These are phyloP conservation scores for Colletotrichum aenigma DNA, from an alignment of 2,329 filamentous ascomycete genomes.

Conservation along the genomic window DNA sequence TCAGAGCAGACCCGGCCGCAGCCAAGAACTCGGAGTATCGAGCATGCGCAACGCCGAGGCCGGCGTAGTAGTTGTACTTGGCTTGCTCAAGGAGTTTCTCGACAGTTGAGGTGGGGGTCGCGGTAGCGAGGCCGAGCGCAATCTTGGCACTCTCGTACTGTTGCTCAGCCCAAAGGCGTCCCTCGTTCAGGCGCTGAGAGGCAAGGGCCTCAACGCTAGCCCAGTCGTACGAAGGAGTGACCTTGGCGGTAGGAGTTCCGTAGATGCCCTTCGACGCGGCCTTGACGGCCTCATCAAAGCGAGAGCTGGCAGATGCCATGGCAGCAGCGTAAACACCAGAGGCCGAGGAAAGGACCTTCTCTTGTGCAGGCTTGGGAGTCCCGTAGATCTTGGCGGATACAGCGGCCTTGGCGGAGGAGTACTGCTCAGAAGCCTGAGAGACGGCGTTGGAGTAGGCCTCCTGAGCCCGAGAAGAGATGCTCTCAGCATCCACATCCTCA, in stretches of 20 bases:
- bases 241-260: conserved; percentile 50
- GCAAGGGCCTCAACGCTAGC: conserved; percentile 66
- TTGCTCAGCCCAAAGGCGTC: conserved; percentile 71
- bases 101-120: conserved; percentile 57
- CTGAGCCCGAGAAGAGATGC: conserved; percentile 49
- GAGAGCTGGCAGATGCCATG: conserved; percentile 63
- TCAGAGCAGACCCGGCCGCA: conserved; percentile 73
- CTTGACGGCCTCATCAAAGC: conserved; percentile 58
- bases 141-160: conserved; percentile 74
- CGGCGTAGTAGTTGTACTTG: conserved; percentile 75
- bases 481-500: conserved; percentile 43
- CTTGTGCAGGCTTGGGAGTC: conserved; percentile 62
- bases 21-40: conserved; percentile 77
- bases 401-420: conserved; percentile 69
- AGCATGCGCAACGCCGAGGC: conserved; percentile 77
- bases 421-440: conserved; percentile 69
- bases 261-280: conserved; percentile 56
- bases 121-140: conserved; percentile 65
- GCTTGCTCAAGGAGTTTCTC: conserved; percentile 67
- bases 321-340: conserved; percentile 72
- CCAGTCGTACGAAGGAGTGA: conserved; percentile 49
- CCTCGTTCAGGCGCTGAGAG: conserved; percentile 71
- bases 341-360: conserved; percentile 72
- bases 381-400: conserved; percentile 72
- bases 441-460: conserved; percentile 70